Percentiles rank a stretch among this genome's conserved stretches.
Evolutionary conservation across 306 rosid genomes (phyloP).

Genomic region (Vigna nakashimae): DNA sequence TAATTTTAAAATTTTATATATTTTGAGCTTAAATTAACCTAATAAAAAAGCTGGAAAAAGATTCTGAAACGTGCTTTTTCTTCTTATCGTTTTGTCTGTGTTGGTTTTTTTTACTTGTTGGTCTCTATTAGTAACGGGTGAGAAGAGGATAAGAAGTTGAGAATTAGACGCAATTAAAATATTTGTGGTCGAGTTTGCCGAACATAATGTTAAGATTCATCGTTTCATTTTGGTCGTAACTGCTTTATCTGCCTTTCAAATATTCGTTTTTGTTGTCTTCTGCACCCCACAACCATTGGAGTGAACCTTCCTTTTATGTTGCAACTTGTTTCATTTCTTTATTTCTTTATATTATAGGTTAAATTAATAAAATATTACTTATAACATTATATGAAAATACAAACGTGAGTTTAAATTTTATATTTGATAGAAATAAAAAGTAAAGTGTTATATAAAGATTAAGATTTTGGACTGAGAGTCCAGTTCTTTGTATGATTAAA

Average conservation of each 20-base stretch:
- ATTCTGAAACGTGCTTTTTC: neutral
- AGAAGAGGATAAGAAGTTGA: neutral
- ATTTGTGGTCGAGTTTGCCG: neutral
- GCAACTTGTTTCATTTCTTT: neutral
- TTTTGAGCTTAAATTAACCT: too few relatives aligned
- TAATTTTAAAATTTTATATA: too few relatives aligned
- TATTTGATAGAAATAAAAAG: too few relatives aligned
- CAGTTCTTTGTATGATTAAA: too few relatives aligned
- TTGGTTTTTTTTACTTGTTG: neutral
- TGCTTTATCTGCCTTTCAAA: constrained; percentile 18
- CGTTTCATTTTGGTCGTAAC: neutral
- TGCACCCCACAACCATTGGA: constrained; percentile 16
- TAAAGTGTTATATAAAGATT: too few relatives aligned
- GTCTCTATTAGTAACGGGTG: neutral
- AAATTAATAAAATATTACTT: too few relatives aligned
- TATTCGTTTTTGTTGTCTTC: constrained; percentile 35
- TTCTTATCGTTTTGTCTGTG: neutral
- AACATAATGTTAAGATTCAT: constrained; percentile 1
- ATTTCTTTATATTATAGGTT: too few relatives aligned
- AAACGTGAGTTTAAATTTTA: too few relatives aligned
- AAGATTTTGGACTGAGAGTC: too few relatives aligned
- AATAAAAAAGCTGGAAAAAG: too few relatives aligned
- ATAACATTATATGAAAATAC: too few relatives aligned
- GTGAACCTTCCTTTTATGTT: constrained; percentile 40
- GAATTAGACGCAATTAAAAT: neutral